A percentile compares a stretch with the other conserved stretches of the same genome.
phyloP scores from a whole-genome alignment of 306 rosid genomes.

The Lathyrus aphaca region DNA sequence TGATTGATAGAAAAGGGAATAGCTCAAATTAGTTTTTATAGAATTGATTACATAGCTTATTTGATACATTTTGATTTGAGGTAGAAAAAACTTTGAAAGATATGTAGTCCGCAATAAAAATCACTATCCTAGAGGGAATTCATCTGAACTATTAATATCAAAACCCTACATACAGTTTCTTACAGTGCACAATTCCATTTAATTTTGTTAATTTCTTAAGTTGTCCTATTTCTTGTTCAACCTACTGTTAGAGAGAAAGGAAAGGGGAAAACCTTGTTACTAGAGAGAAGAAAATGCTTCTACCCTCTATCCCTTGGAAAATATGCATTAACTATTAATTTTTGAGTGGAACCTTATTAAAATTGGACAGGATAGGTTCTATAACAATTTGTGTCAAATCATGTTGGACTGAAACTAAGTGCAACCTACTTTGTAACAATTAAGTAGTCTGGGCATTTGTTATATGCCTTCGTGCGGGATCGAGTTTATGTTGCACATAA shows the following conservation, averaged over 20 bases:
- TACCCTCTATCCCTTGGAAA: neutral
- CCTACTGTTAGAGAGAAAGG: neutral
- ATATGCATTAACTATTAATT: neutral
- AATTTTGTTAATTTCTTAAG: constrained; percentile 5
- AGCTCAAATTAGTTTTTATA: too few species aligned
- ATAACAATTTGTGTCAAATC: too few species aligned
- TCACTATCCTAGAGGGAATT: too few species aligned
- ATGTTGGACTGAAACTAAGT: too few species aligned
- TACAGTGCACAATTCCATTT: too few species aligned
- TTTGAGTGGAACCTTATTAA: neutral
- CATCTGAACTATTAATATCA: too few species aligned
- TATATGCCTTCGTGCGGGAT: neutral
- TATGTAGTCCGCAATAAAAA: too few species aligned
- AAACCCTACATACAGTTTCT: too few species aligned
- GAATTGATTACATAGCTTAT: too few species aligned
- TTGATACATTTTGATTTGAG: too few species aligned
- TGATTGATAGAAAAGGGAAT: too few species aligned
- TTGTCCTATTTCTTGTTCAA: neutral
- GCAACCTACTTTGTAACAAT: neutral
- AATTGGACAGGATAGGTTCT: neutral
- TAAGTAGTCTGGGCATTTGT: neutral
- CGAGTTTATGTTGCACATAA: neutral
- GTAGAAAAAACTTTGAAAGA: too few species aligned
- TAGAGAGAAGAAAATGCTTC: neutral
- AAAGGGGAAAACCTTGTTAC: neutral